Evolutionary conservation across 108 stramenopile species (phyloP).

Genomic region (Bacterosira constricta): DNA sequence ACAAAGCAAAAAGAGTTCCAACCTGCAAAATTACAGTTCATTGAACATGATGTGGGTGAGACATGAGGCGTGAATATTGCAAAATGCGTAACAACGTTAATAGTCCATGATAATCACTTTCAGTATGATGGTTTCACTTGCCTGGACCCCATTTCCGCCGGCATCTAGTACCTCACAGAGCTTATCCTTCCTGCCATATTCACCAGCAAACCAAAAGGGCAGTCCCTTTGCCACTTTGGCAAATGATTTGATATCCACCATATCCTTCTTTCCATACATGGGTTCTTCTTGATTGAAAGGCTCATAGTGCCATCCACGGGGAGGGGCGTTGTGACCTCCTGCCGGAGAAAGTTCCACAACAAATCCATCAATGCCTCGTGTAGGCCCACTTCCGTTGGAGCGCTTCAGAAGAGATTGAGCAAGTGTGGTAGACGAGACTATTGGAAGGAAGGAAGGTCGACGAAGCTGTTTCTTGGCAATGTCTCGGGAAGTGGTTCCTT

Average conservation of each 20-base stretch:
- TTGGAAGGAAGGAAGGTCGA: conserved; percentile 54
- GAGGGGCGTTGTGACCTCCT: conserved; percentile 62
- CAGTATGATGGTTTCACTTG: no score
- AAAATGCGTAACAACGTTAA: no score
- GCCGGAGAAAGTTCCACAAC: conserved; percentile 55
- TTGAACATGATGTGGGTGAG: no score
- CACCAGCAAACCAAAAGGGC: conserved; percentile 60
- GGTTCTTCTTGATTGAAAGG: conserved; percentile 50
- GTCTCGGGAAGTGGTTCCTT: conserved; percentile 31
- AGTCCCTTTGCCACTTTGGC: conserved; percentile 44
- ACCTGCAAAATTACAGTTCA: no score
- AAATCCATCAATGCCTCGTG: conserved; percentile 54
- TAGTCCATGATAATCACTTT: no score
- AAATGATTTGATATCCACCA: conserved; percentile 44
- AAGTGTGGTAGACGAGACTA: conserved; percentile 52
- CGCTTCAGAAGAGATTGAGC: conserved; percentile 58
- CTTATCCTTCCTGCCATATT: conserved; percentile 42
- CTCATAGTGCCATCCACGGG: conserved; percentile 51
- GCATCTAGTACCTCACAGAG: conserved; percentile 37
- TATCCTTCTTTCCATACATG: conserved; percentile 52
- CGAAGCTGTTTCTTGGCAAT: conserved; percentile 21
- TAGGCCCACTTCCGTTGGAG: conserved; percentile 51
- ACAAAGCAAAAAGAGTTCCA: conserved; percentile 53
- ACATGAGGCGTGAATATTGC: no score
- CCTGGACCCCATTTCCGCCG: conserved; percentile 57